Evolutionary conservation across 768 basidiomycete species (phyloP).

Genomic region (Gyrodon lividus): DNA sequence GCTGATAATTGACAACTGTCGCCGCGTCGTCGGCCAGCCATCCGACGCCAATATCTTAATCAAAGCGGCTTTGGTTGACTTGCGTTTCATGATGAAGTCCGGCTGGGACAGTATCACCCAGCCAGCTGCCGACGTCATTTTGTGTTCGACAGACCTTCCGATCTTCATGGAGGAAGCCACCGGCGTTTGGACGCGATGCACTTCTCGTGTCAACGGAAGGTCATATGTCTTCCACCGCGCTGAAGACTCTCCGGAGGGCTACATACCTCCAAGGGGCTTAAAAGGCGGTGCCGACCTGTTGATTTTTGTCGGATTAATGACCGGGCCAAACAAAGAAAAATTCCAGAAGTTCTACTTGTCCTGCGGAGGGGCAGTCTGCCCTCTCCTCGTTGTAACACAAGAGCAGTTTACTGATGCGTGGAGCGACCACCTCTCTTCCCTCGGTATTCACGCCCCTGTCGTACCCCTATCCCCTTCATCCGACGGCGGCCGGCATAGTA

Average conservation of each 20-base stretch:
- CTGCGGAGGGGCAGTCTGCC: slow-evolving; percentile 25
- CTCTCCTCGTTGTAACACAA: slow-evolving; percentile 23
- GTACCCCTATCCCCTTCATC: slow-evolving; percentile 2
- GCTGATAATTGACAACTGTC: slow-evolving; percentile 23
- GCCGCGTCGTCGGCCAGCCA: slow-evolving; percentile 11
- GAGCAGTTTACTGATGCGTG: slow-evolving; percentile 6
- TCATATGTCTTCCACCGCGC: slow-evolving; percentile 23
- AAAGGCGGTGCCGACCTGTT: slow-evolving; percentile 27
- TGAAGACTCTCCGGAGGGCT: slow-evolving; percentile 13
- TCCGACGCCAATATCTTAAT: slow-evolving; percentile 21
- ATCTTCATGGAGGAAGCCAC: slow-evolving; percentile 14
- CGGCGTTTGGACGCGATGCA: slow-evolving; percentile 16
- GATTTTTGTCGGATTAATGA: slow-evolving; percentile 18
- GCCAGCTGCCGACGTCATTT: slow-evolving; percentile 15
- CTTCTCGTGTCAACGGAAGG: slow-evolving; percentile 22
- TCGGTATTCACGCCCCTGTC: slow-evolving; percentile 18
- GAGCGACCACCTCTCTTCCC: slow-evolving; percentile 4
- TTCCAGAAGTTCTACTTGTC: slow-evolving; percentile 14
- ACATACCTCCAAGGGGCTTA: slow-evolving; percentile 15
- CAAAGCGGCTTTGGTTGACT: slow-evolving; percentile 26
- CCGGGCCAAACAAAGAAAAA: slow-evolving; percentile 6
- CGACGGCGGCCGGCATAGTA: not conserved
- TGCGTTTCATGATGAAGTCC: slow-evolving; percentile 26
- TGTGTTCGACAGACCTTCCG: slow-evolving; percentile 14
- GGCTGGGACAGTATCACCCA: slow-evolving; percentile 23